phyloP scores from a whole-genome alignment of 106 monocot species.

The Acorus gramineus region DNA sequence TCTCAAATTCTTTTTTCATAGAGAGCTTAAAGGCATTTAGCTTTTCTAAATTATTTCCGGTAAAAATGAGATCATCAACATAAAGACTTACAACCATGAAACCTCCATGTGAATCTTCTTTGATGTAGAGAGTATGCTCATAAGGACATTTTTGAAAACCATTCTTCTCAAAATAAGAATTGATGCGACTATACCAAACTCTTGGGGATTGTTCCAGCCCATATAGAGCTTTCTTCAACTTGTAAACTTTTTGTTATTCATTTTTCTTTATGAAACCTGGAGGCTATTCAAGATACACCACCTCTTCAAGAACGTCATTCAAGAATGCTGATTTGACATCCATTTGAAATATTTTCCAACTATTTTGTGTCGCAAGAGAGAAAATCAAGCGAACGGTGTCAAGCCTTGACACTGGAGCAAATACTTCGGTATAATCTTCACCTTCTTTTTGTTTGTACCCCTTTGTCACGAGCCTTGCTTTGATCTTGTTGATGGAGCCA shows the following conservation, averaged over 20 bases:
- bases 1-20: slow-evolving; percentile 2
- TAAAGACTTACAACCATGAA: not conserved
- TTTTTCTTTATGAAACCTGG: slow-evolving; percentile 1
- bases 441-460: not conserved
- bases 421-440: slow-evolving; percentile 4
- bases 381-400: not conserved
- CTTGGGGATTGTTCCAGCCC: slow-evolving; percentile 5
- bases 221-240: slow-evolving; percentile 2
- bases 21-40: slow-evolving; percentile 3
- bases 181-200: not conserved
- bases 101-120: not conserved
- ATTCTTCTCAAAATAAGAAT: slow-evolving; percentile 4
- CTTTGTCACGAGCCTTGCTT: not conserved
- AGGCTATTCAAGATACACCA: slow-evolving; percentile 2
- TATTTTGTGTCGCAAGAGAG: not conserved
- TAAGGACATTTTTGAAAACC: slow-evolving; percentile 4
- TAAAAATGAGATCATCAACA: slow-evolving; percentile 4
- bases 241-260: slow-evolving; percentile 5
- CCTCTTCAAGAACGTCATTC: not conserved
- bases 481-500: not conserved
- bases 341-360: not conserved
- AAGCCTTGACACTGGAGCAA: not conserved
- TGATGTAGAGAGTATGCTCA: slow-evolving; percentile 4
- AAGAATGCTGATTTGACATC: slow-evolving; percentile 1
- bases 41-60: not conserved